Evolutionary conservation across 345 rosid species (phyloP).

Genomic region (Acer saccharum): DNA sequence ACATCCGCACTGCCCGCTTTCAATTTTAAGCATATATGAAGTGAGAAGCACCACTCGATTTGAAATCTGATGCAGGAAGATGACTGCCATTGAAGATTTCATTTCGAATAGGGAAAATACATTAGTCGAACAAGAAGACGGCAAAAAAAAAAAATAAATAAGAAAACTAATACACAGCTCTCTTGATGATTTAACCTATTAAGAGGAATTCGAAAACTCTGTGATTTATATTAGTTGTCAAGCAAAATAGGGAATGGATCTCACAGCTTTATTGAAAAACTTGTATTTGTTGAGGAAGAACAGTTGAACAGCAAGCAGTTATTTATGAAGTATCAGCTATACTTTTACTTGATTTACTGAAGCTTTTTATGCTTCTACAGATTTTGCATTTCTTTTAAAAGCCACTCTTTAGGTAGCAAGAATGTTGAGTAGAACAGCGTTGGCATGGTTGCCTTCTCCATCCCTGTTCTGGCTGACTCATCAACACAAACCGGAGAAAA

Average conservation of each 20-base stretch:
- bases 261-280: background rate
- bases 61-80: background rate
- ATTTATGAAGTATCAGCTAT: no score
- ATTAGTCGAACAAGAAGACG: background rate
- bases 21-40: background rate
- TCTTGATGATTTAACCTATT: slow-evolving; percentile 3
- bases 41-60: background rate
- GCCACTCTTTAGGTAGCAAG: no score
- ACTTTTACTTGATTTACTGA: background rate
- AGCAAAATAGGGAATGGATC: slow-evolving; percentile 4
- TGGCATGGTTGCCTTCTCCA: no score
- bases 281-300: background rate
- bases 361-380: no score
- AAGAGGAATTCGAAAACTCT: slow-evolving; percentile 11
- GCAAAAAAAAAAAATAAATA: background rate
- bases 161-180: background rate
- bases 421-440: no score
- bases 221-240: slow-evolving; percentile 12
- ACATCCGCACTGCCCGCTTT: background rate
- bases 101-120: background rate
- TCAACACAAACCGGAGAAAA: no score
- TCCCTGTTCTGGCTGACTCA: no score
- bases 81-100: background rate
- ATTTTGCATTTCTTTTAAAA: no score
- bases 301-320: background rate